Evolutionary conservation across 2,329 filamentous ascomycete species (phyloP).

Genomic region (Aspergillus calidoustus): DNA sequence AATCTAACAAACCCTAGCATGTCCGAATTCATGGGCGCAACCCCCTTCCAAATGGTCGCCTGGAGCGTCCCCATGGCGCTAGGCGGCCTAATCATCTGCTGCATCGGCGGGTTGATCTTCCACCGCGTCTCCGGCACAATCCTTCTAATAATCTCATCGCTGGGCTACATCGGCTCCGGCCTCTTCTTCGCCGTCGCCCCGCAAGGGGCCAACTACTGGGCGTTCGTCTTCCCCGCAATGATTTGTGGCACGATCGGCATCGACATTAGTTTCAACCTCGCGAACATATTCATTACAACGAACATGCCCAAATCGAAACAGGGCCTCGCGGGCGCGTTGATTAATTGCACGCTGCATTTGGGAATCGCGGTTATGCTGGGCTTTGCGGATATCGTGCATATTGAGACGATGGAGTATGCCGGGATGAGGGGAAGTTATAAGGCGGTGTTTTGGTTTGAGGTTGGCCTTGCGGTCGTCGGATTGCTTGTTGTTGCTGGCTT

Average conservation of each 20-base stretch:
- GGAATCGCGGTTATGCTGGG: slow-evolving; percentile 74
- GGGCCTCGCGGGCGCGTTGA: slow-evolving; percentile 71
- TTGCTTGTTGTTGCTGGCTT: slow-evolving; percentile 59
- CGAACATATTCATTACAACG: slow-evolving; percentile 78
- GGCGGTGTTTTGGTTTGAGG: slow-evolving; percentile 67
- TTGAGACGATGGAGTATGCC: slow-evolving; percentile 50
- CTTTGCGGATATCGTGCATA: slow-evolving; percentile 66
- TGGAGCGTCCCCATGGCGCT: slow-evolving; percentile 72
- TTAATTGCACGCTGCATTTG: slow-evolving; percentile 72
- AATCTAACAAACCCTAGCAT: slow-evolving; percentile 51
- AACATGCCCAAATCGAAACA: slow-evolving; percentile 69
- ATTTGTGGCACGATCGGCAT: slow-evolving; percentile 71
- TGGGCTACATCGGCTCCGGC: slow-evolving; percentile 62
- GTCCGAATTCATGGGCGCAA: slow-evolving; percentile 62
- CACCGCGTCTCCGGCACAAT: slow-evolving; percentile 67
- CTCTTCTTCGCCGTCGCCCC: slow-evolving; percentile 70
- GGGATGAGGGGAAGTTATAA: slow-evolving; percentile 62
- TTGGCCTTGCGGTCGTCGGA: slow-evolving; percentile 58
- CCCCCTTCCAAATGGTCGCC: slow-evolving; percentile 66
- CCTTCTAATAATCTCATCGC: slow-evolving; percentile 64
- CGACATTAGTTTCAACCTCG: slow-evolving; percentile 75
- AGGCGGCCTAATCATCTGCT: slow-evolving; percentile 69
- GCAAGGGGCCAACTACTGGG: slow-evolving; percentile 66
- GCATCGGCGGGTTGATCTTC: slow-evolving; percentile 67
- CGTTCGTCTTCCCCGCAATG: slow-evolving; percentile 69